Conservation (phyloP, 83 land plant genomes). For the Picea abies region DNA sequence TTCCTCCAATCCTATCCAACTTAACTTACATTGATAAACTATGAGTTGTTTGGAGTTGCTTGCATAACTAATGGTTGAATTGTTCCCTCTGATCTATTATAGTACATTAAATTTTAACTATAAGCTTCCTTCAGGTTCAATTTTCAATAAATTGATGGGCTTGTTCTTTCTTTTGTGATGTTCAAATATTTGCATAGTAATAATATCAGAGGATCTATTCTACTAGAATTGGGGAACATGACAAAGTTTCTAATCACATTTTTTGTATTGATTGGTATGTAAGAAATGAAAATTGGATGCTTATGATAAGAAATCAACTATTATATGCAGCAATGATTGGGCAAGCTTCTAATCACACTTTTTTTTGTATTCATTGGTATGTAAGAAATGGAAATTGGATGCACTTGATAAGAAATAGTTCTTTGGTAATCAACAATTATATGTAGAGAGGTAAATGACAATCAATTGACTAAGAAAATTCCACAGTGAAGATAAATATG, state of each 20-base stretch:
- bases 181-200: conserved; percentile 78
- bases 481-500: conserved; percentile 21
- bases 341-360: no score
- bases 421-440: neutral
- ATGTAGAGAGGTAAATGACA: conserved; percentile 77
- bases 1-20: conserved; percentile 88
- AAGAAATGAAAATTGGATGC: no score
- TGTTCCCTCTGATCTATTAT: no score
- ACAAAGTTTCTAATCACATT: conserved; percentile 27
- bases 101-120: no score
- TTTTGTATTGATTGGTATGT: neutral
- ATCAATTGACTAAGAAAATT: conserved; percentile 62
- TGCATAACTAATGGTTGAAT: no score
- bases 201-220: conserved; percentile 64
- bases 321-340: no score
- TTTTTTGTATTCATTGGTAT: no score
- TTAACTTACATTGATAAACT: conserved; percentile 87
- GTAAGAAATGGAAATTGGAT: neutral
- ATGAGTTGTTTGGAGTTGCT: conserved; percentile 72
- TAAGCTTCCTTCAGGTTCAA: no score
- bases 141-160: neutral
- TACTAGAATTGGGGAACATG: conserved; percentile 89
- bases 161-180: neutral
- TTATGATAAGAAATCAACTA: no score
- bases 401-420: neutral